A percentile compares a stretch with the other conserved stretches of the same genome.
These are phyloP conservation scores for Botrytis aclada DNA, from an alignment of 2,329 filamentous ascomycete genomes.

Conservation along the genomic window DNA sequence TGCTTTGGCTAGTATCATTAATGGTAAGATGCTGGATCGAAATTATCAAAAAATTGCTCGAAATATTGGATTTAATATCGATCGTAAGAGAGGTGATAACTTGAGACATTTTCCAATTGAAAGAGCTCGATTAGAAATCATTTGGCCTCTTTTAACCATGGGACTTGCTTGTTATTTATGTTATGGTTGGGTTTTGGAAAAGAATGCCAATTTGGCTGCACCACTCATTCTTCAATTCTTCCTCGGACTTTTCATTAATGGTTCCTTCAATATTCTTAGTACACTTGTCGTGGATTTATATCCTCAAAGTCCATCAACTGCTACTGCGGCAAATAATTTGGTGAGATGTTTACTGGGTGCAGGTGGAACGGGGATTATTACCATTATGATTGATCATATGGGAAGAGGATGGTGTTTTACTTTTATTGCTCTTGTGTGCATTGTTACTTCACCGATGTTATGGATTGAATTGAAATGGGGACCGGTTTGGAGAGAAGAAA, in stretches of 20 bases:
- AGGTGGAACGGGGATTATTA: constrained; percentile 55
- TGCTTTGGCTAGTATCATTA: constrained; percentile 49
- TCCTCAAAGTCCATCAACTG: constrained; percentile 57
- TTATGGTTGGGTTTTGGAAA: constrained; percentile 57
- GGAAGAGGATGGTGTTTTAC: constrained; percentile 63
- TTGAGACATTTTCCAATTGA: constrained; percentile 40
- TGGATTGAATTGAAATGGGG: constrained; percentile 49
- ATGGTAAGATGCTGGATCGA: constrained; percentile 57
- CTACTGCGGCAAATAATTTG: constrained; percentile 62
- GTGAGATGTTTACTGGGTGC: constrained; percentile 61
- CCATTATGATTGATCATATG: constrained; percentile 54
- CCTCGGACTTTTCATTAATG: constrained; percentile 56
- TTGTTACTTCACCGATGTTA: constrained; percentile 48
- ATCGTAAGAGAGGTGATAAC: constrained; percentile 49
- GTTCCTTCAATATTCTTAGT: constrained; percentile 61
- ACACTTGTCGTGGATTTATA: constrained; percentile 63
- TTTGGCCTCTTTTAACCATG: constrained; percentile 53
- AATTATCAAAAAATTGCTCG: constrained; percentile 69
- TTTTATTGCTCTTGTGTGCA: constrained; percentile 52
- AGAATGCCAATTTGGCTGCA: constrained; percentile 50
- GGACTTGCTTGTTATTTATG: constrained; percentile 52
- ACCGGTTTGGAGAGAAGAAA: constrained; percentile 50
- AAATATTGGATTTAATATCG: constrained; percentile 58
- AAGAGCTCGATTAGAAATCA: constrained; percentile 48
- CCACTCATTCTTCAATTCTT: constrained; percentile 56